phyloP scores from a whole-genome alignment of 2,329 filamentous ascomycete species.

The Colletotrichum lentis region DNA sequence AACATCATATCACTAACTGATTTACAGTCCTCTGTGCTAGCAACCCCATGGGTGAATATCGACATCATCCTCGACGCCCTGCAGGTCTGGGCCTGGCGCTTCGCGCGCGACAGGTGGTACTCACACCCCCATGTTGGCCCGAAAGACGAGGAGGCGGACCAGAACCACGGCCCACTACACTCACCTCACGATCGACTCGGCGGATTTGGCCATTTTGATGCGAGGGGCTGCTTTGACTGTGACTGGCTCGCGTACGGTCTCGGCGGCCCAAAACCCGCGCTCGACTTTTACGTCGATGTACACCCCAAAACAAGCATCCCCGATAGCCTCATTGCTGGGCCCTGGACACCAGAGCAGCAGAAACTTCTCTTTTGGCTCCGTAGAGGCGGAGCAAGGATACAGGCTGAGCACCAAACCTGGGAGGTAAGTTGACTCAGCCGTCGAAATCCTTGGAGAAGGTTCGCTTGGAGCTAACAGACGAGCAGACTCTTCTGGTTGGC shows the following conservation, averaged over 20 bases:
- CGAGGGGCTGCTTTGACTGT: constrained; percentile 48
- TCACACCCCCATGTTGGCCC: constrained; percentile 42
- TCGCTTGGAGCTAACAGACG: constrained; percentile 40
- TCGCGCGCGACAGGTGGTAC: constrained; percentile 48
- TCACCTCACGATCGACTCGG: constrained; percentile 40
- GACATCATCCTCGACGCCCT: constrained; percentile 58
- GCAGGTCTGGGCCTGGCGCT: constrained; percentile 55
- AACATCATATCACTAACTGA: constrained; percentile 18
- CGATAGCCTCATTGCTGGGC: constrained; percentile 51
- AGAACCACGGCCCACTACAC: constrained; percentile 20
- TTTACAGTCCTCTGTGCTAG: constrained; percentile 54
- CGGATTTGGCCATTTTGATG: constrained; percentile 45
- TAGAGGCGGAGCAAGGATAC: constrained; percentile 49
- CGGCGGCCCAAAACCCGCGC: constrained; percentile 13
- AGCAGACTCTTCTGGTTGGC: constrained; percentile 24
- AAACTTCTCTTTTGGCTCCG: constrained; percentile 58
- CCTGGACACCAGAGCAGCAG: constrained; percentile 51
- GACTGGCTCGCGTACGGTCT: constrained; percentile 44
- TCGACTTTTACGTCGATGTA: constrained; percentile 46
- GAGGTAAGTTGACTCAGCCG: constrained; percentile 43
- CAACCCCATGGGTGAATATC: constrained; percentile 55
- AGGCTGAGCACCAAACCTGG: constrained; percentile 49
- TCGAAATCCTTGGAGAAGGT: constrained; percentile 13
- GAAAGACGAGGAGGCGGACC: constrained; percentile 35
- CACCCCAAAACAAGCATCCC: constrained; percentile 53